Conservation (phyloP, 31 red algal species). For the Pterothamnion heteromorphum region DNA sequence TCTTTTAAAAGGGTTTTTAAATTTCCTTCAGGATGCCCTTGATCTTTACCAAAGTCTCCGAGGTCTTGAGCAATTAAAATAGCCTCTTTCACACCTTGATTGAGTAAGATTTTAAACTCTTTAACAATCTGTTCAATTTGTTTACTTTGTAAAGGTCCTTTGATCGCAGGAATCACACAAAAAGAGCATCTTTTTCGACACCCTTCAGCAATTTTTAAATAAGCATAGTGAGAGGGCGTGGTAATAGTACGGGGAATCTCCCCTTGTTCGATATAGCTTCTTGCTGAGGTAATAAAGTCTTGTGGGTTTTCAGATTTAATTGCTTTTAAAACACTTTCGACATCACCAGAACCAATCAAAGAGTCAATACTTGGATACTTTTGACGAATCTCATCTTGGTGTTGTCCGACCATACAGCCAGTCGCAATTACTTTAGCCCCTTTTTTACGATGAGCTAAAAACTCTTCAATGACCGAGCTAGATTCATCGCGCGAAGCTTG, state of each 20-base stretch:
- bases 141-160: background rate
- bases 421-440: background rate
- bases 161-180: background rate
- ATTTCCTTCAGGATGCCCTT: background rate
- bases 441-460: background rate
- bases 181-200: slow-evolving; percentile 4
- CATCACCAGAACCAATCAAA: background rate
- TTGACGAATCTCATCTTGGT: background rate
- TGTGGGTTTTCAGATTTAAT: background rate
- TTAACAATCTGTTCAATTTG: background rate
- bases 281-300: background rate
- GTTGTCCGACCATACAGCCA: background rate
- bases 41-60: background rate
- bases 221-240: background rate
- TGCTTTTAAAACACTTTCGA: background rate
- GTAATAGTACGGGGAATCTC: background rate
- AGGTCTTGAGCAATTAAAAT: slow-evolving; percentile 23
- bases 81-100: background rate
- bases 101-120: background rate
- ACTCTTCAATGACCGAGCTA: background rate
- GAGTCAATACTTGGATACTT: background rate
- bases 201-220: background rate
- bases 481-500: background rate
- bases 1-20: background rate
- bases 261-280: background rate